Conservation (phyloP, 2,329 filamentous ascomycete species). For the Alternaria consortialis region DNA sequence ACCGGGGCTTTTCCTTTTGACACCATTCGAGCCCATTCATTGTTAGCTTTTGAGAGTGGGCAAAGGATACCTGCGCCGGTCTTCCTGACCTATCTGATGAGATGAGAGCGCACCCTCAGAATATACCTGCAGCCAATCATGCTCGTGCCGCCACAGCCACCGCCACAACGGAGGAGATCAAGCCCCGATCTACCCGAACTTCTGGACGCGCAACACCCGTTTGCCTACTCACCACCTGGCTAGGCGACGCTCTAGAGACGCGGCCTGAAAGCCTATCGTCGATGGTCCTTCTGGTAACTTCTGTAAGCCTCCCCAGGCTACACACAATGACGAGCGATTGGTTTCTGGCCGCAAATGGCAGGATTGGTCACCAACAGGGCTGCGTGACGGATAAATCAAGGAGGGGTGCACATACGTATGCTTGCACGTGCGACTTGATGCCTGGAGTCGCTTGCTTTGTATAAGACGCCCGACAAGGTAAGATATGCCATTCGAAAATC, state of each 20-base stretch:
- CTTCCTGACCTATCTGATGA: not conserved
- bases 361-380: slow-evolving; percentile 9
- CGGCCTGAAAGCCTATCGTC: slow-evolving; percentile 27
- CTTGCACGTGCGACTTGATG: slow-evolving; percentile 41
- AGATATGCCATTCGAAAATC: slow-evolving; percentile 15
- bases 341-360: slow-evolving; percentile 15
- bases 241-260: slow-evolving; percentile 25
- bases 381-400: slow-evolving; percentile 34
- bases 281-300: slow-evolving; percentile 36
- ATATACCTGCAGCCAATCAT: slow-evolving; percentile 8
- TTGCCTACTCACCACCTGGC: slow-evolving; percentile 30
- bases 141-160: slow-evolving; percentile 21
- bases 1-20: too few species aligned
- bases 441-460: slow-evolving; percentile 32
- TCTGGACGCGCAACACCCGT: slow-evolving; percentile 38
- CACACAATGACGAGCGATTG: slow-evolving; percentile 27
- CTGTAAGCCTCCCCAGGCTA: slow-evolving; percentile 21
- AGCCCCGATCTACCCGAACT: slow-evolving; percentile 22
- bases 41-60: not conserved
- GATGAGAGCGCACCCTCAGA: not conserved
- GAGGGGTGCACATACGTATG: slow-evolving; percentile 37
- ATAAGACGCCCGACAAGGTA: slow-evolving; percentile 35
- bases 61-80: slow-evolving; percentile 4
- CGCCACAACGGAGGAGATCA: slow-evolving; percentile 36
- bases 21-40: slow-evolving; percentile 4